Evolutionary conservation across 2,329 filamentous ascomycete species (phyloP).

Genomic region (Monosporascus sp.): DNA sequence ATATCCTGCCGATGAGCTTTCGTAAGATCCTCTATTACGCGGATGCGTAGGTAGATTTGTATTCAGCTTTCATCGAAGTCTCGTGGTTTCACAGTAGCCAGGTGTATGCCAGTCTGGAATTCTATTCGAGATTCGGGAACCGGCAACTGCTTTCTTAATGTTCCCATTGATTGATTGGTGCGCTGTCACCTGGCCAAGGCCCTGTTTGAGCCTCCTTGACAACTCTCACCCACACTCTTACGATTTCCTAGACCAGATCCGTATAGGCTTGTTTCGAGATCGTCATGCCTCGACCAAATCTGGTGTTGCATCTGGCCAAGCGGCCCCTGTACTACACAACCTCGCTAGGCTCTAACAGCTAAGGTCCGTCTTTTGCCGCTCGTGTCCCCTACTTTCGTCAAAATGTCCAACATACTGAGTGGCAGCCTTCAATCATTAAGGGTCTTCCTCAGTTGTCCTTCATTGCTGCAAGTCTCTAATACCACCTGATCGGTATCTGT

Average conservation of each 20-base stretch:
- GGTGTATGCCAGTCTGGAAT: too few relatives aligned
- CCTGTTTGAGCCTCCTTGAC: background rate
- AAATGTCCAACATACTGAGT: background rate
- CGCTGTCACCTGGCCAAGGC: background rate
- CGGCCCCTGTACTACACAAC: background rate
- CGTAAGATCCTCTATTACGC: too few relatives aligned
- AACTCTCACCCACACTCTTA: background rate
- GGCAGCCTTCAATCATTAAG: background rate
- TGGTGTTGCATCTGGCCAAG: background rate
- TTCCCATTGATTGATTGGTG: too few relatives aligned
- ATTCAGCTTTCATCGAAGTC: too few relatives aligned
- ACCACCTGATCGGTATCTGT: background rate
- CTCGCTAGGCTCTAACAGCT: background rate
- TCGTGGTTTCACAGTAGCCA: too few relatives aligned
- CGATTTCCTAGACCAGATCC: background rate
- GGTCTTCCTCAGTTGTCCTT: background rate
- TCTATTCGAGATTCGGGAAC: too few relatives aligned
- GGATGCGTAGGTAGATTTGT: too few relatives aligned
- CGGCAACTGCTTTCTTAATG: too few relatives aligned
- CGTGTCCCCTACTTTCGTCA: background rate
- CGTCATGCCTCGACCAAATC: background rate
- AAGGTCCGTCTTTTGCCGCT: background rate
- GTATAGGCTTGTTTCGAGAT: background rate
- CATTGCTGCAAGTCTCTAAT: background rate
- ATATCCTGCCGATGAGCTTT: too few relatives aligned